Evolutionary conservation across 768 basidiomycete species (phyloP).

Genomic region (Suillus subaureus): DNA sequence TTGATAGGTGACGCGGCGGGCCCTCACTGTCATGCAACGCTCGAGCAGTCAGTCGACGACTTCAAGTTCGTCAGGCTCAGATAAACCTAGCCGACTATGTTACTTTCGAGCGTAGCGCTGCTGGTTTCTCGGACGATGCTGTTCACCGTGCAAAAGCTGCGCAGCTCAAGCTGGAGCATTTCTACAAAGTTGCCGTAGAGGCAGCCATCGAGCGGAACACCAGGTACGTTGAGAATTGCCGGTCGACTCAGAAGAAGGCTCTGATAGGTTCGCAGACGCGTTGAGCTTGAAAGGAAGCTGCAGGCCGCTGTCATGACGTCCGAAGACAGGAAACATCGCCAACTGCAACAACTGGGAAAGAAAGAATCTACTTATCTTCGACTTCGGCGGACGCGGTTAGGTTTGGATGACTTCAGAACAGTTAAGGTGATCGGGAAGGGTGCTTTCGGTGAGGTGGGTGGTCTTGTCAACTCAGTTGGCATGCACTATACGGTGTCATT

Average conservation of each 20-base stretch:
- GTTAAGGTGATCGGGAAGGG: conserved; percentile 99
- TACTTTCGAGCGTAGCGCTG: conserved; percentile 83
- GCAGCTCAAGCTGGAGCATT: conserved; percentile 94
- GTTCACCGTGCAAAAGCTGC: conserved; percentile 85
- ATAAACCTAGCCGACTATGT: conserved; percentile 74
- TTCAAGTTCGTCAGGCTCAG: conserved; percentile 21
- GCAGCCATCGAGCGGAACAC: conserved; percentile 92
- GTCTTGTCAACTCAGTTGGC: neutral
- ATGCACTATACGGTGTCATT: conserved; percentile 2
- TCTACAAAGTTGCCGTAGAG: conserved; percentile 96
- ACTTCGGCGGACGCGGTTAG: conserved; percentile 84
- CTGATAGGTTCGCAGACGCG: conserved; percentile 56
- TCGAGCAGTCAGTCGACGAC: conserved; percentile 31
- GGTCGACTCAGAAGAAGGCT: conserved; percentile 3
- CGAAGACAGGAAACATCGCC: conserved; percentile 85
- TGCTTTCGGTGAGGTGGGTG: conserved; percentile 91
- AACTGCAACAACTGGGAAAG: conserved; percentile 80
- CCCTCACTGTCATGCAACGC: conserved; percentile 27
- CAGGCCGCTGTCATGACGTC: conserved; percentile 67
- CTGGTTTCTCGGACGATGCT: conserved; percentile 79
- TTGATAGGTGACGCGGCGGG: neutral
- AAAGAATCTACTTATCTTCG: conserved; percentile 90
- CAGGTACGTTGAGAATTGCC: conserved; percentile 51
- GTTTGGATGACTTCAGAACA: conserved; percentile 90
- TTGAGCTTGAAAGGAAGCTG: conserved; percentile 82